Evolutionary conservation across 495 filamentous ascomycete species (phyloP), one percentile per base, ranked within the genome.

Genomic region (Amphirosellinia nigrospora): DNA sequence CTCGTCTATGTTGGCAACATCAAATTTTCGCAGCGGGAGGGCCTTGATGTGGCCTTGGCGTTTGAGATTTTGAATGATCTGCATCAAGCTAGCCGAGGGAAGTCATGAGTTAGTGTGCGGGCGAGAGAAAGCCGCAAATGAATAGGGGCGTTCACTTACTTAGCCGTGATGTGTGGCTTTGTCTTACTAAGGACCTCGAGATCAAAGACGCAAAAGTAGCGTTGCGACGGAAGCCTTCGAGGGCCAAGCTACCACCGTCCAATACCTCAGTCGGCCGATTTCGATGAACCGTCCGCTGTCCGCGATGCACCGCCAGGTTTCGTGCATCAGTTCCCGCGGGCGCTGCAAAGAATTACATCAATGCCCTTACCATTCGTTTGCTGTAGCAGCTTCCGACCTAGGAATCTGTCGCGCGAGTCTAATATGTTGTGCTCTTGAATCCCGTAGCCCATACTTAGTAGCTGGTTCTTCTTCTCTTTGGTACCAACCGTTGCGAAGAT

Each of bases 311-410:
- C 86, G 78, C 78, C 86, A 88, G 1, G 46, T 48, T 15, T 82
- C 83, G 41, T 85, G 86, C n/a, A 89, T 71, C 0, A 86, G 75
- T 21, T 81, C 80, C 87, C 87, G 0, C 86, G 80, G 0, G 88
- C 79, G 0, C 85, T 87, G 76, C 89, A 89, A 1, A 89, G 74
- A 0, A 86, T 86, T 16, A 89, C 79, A 68, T 89, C 87, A 0
- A 87, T 86, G 2, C 87, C 87, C 26, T 75, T 72, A 3, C 80
- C 81, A 4, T 72, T 70, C 0, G 89, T 91, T 15, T 74, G 75
- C 13, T 74, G 55, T 70, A 78, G 74, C 23, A 91, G 69, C 0
- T 75, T 82, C 21, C 77, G 30, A 1, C 75, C 80, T 64, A 89
- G 81, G 2, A 74, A 74, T 4, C 56, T 50, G 32, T 78, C 75